These are phyloP conservation scores for Pseudozyma flocculosa DNA, from an alignment of 1,284 basidiomycete species.

Conservation along the genomic window DNA sequence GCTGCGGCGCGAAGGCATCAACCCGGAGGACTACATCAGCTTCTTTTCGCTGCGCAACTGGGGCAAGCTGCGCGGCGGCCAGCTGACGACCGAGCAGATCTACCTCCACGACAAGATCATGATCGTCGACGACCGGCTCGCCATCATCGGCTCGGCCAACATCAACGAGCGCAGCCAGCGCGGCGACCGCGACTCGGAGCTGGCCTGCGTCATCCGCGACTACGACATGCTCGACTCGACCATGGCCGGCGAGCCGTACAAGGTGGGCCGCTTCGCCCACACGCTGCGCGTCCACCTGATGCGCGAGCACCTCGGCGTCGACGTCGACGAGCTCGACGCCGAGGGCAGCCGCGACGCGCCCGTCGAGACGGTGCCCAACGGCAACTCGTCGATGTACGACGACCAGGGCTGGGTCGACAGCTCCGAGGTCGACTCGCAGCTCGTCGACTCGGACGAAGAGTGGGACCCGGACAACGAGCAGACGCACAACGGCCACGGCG, in stretches of 20 bases:
- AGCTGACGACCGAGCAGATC: slow-evolving; percentile 80
- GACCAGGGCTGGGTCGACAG: slow-evolving; percentile 7
- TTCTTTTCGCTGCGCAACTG: slow-evolving; percentile 91
- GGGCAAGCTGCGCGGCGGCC: slow-evolving; percentile 83
- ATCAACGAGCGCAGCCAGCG: slow-evolving; percentile 96
- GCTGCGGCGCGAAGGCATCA: slow-evolving; percentile 79
- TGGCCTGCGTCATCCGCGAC: slow-evolving; percentile 88
- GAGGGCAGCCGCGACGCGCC: slow-evolving; percentile 13
- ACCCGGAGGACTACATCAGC: slow-evolving; percentile 84
- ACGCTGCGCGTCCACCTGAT: slow-evolving; percentile 89
- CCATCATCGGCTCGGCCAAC: slow-evolving; percentile 98
- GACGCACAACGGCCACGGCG: slow-evolving; percentile 46
- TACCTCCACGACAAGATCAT: slow-evolving; percentile 65
- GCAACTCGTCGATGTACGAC: slow-evolving; percentile 2
- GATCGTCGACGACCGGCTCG: slow-evolving; percentile 92
- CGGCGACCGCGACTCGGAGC: slow-evolving; percentile 93
- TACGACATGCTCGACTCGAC: slow-evolving; percentile 88
- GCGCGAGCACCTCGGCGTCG: slow-evolving; percentile 92
- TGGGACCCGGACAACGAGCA: slow-evolving; percentile 85
- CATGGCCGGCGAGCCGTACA: slow-evolving; percentile 92
- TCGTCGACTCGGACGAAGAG: slow-evolving; percentile 35
- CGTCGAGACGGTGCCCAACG: slow-evolving; percentile 1
- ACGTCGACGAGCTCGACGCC: slow-evolving; percentile 79
- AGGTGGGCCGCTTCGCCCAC: slow-evolving; percentile 95
- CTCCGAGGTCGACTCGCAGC: slow-evolving; percentile 3